These are phyloP conservation scores for Piloderma croceum DNA, from an alignment of 768 basidiomycete genomes.

Conservation along the genomic window DNA sequence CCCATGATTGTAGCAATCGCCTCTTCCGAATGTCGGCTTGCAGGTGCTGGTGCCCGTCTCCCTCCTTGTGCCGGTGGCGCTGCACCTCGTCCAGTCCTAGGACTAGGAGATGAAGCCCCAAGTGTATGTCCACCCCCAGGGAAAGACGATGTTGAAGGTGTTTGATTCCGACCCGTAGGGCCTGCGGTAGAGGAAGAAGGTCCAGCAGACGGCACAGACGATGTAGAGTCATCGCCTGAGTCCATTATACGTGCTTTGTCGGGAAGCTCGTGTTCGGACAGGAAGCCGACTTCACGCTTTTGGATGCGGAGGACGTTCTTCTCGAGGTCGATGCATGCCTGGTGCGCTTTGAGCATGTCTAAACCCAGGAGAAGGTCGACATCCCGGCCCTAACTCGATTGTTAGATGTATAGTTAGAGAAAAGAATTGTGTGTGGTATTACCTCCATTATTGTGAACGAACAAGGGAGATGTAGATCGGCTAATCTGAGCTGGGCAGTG, in stretches of 20 bases:
- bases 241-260: slow-evolving; percentile 58
- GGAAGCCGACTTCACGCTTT: slow-evolving; percentile 80
- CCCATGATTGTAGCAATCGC: slow-evolving; percentile 62
- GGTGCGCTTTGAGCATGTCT: slow-evolving; percentile 99
- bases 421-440: slow-evolving; percentile 1
- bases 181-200: slow-evolving; percentile 16
- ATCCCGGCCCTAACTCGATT: slow-evolving; percentile 63
- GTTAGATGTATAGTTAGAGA: neutral
- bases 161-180: no score
- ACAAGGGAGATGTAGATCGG: slow-evolving; percentile 80
- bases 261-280: slow-evolving; percentile 92
- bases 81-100: slow-evolving; percentile 16
- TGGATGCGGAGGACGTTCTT: slow-evolving; percentile 91
- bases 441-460: slow-evolving; percentile 96
- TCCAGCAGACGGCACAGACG: slow-evolving; percentile 6
- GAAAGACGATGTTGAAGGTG: slow-evolving; percentile 36
- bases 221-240: no score
- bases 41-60: slow-evolving; percentile 12
- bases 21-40: slow-evolving; percentile 46
- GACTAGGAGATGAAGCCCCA: slow-evolving; percentile 36
- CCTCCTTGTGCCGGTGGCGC: slow-evolving; percentile 23
- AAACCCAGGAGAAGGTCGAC: slow-evolving; percentile 96
- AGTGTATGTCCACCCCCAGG: slow-evolving; percentile 67
- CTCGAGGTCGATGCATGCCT: slow-evolving; percentile 90
- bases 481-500: slow-evolving; percentile 85